Percentiles rank a stretch among this genome's conserved stretches.
These are phyloP conservation scores for Sphagnum fallax DNA, from an alignment of 228 moss, liverwort and hornwort species.

Conservation along the genomic window DNA sequence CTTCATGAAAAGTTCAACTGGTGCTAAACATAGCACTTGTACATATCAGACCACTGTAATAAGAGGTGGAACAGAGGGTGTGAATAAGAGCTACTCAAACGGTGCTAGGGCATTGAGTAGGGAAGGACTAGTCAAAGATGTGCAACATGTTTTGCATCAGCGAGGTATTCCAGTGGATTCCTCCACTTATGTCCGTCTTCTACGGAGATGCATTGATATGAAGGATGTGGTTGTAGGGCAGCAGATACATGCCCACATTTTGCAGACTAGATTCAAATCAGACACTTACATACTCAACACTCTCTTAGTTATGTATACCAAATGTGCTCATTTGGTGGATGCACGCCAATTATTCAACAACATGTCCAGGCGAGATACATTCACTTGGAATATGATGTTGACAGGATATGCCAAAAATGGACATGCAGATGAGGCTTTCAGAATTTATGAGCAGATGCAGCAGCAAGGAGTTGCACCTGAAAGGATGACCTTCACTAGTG, in stretches of 20 bases:
- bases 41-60: too few relatives aligned
- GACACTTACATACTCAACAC: background rate
- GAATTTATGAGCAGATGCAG: slow-evolving; percentile 3
- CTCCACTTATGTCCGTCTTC: background rate
- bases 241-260: slow-evolving; percentile 7
- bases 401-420: slow-evolving; percentile 3
- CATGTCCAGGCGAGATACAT: slow-evolving; percentile 3
- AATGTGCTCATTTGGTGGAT: slow-evolving; percentile 4
- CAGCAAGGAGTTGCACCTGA: background rate
- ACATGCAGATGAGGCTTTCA: background rate
- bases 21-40: too few relatives aligned
- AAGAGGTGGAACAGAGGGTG: too few relatives aligned
- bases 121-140: background rate
- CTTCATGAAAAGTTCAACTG: too few relatives aligned
- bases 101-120: background rate
- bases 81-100: too few relatives aligned
- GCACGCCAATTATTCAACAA: slow-evolving; percentile 3
- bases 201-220: slow-evolving; percentile 1
- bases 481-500: background rate
- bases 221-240: slow-evolving; percentile 9
- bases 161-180: background rate
- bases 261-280: background rate
- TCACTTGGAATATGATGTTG: slow-evolving; percentile 8
- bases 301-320: slow-evolving; percentile 3
- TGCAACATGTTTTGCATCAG: background rate